phyloP scores from a whole-genome alignment of 306 rosid genomes.

The Pterocarpus macrocarpus region DNA sequence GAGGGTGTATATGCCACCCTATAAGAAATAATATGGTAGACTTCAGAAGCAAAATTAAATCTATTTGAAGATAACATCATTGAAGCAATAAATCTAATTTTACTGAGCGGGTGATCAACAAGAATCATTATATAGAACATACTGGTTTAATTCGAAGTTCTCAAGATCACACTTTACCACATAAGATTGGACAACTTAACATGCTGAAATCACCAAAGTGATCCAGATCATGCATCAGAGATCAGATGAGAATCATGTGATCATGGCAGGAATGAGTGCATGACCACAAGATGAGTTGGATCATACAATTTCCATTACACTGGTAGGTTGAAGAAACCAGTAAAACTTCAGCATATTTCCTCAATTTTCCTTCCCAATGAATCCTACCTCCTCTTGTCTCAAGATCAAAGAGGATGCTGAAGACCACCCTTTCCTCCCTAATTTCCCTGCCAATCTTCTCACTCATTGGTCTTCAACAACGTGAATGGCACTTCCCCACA shows the following conservation, averaged over 20 bases:
- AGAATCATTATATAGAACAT: neutral
- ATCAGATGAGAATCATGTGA: slow-evolving; percentile 21
- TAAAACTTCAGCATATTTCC: neutral
- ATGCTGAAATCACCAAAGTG: slow-evolving; percentile 20
- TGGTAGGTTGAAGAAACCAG: slow-evolving; percentile 12
- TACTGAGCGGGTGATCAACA: slow-evolving; percentile 3
- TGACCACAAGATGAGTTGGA: slow-evolving; percentile 5
- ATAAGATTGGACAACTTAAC: neutral
- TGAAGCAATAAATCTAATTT: neutral
- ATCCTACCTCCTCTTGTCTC: neutral
- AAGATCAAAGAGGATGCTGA: slow-evolving; percentile 27
- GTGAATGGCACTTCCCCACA: neutral
- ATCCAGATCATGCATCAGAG: neutral
- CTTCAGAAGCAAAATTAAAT: slow-evolving; percentile 41
- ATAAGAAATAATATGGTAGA: slow-evolving; percentile 35
- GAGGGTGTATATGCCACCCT: slow-evolving; percentile 95
- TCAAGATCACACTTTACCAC: neutral
- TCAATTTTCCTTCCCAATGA: slow-evolving; percentile 14
- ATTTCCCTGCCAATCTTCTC: neutral
- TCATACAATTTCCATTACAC: neutral
- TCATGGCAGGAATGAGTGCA: slow-evolving; percentile 24
- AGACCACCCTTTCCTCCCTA: slow-evolving; percentile 20
- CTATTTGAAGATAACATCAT: slow-evolving; percentile 3
- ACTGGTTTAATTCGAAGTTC: slow-evolving; percentile 31
- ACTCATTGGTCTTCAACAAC: neutral